phyloP scores from a whole-genome alignment of 169 alveolate genomes.

The Besnoitia besnoiti region DNA sequence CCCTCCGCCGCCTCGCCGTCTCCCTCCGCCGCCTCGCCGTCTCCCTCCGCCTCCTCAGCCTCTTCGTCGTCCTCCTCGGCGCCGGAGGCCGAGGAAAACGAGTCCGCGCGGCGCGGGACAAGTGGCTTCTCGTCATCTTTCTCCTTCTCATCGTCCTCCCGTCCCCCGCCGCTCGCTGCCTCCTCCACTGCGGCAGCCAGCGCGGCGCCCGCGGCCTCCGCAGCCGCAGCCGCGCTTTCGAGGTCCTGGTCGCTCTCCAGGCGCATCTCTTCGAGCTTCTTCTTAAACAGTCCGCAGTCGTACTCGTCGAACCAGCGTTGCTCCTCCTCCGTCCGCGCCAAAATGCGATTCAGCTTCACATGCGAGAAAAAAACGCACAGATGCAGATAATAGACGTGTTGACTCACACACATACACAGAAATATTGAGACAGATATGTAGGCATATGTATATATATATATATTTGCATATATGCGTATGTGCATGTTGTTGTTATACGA shows the following conservation, averaged over 20 bases:
- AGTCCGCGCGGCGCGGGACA: no score
- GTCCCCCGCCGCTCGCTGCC: neutral
- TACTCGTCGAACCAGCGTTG: conserved; percentile 45
- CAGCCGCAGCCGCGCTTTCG: conserved; percentile 15
- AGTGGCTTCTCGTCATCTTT: no score
- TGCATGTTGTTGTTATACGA: neutral
- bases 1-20: neutral
- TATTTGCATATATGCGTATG: neutral
- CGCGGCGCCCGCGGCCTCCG: conserved; percentile 31
- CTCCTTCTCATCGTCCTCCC: neutral
- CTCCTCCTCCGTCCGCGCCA: conserved; percentile 43
- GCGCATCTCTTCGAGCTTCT: neutral
- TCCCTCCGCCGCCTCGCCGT: neutral
- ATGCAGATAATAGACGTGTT: neutral
- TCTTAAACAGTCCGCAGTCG: conserved; percentile 33
- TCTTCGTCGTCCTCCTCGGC: neutral
- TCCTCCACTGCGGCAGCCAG: conserved; percentile 20
- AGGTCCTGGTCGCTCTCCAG: neutral
- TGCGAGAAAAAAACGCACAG: neutral
- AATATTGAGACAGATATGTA: neutral
- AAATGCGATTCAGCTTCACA: conserved; percentile 40
- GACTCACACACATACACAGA: neutral
- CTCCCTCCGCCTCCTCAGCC: neutral
- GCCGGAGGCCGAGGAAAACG: no score
- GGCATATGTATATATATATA: neutral